Conservation (phyloP, 192 early-diverging fungal genomes). For the Dissophora globulifera region DNA sequence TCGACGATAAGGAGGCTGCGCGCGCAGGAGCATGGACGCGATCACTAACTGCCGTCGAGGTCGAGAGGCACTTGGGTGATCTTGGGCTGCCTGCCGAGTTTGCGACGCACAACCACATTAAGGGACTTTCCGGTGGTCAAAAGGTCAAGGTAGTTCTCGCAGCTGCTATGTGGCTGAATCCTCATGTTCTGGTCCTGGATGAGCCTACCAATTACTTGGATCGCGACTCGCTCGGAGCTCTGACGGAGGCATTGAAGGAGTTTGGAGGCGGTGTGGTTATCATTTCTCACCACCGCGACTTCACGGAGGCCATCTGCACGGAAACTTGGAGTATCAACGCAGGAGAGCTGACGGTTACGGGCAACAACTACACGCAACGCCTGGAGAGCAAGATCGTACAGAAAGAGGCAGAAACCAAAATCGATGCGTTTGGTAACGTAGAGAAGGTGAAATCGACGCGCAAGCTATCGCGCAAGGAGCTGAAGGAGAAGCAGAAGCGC, state of each 20-base stretch:
- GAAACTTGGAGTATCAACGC: conserved; percentile 83
- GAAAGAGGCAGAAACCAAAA: conserved; percentile 58
- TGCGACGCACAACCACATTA: conserved; percentile 76
- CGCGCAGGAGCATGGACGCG: conserved; percentile 73
- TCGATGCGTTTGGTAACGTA: conserved; percentile 82
- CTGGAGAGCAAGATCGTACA: conserved; percentile 55
- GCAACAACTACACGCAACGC: conserved; percentile 64
- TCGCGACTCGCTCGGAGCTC: conserved; percentile 69
- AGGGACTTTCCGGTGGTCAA: conserved; percentile 81
- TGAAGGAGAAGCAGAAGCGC: conserved; percentile 66
- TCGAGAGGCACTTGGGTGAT: conserved; percentile 78
- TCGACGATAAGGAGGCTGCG: conserved; percentile 69
- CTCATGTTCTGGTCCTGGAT: conserved; percentile 92
- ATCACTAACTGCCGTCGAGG: conserved; percentile 75
- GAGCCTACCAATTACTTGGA: conserved; percentile 85
- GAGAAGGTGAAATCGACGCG: conserved; percentile 73
- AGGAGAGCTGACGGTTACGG: conserved; percentile 63
- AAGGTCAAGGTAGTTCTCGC: conserved; percentile 91
- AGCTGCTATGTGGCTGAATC: conserved; percentile 88
- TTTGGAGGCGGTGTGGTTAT: conserved; percentile 86
- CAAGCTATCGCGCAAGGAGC: conserved; percentile 61
- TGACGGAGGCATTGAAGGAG: conserved; percentile 77
- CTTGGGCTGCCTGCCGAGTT: conserved; percentile 82
- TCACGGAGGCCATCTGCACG: conserved; percentile 77
- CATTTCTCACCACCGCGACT: conserved; percentile 87